Conservation (phyloP, 129 eudicot genomes). For the Escallonia herrerae region DNA sequence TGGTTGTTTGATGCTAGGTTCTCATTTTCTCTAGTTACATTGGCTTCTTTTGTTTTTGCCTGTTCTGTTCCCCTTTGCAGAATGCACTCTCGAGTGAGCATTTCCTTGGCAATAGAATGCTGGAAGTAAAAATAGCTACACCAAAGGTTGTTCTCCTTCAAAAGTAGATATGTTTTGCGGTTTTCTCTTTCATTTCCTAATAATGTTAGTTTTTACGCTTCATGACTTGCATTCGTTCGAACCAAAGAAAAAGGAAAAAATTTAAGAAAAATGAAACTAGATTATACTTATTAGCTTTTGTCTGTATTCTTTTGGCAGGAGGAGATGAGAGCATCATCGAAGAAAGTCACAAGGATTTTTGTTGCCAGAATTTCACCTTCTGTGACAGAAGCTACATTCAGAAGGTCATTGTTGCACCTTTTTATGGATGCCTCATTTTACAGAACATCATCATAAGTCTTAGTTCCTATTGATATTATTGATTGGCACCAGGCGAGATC, state of each 20-base stretch:
- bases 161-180: not conserved
- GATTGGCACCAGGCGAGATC: not conserved
- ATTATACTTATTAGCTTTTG: too few relatives aligned
- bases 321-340: slow-evolving; percentile 49
- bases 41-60: not conserved
- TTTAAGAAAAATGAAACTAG: not conserved
- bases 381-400: slow-evolving; percentile 46
- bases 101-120: slow-evolving; percentile 69
- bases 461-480: too few relatives aligned
- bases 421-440: too few relatives aligned
- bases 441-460: too few relatives aligned
- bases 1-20: not conserved
- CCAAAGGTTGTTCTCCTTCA: slow-evolving; percentile 63
- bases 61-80: slow-evolving; percentile 30
- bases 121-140: slow-evolving; percentile 97
- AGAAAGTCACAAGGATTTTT: slow-evolving; percentile 62
- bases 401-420: slow-evolving; percentile 29
- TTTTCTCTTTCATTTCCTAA: slow-evolving; percentile 1
- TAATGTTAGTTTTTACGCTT: not conserved
- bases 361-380: slow-evolving; percentile 57
- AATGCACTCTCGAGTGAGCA: slow-evolving; percentile 79
- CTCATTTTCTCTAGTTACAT: not conserved
- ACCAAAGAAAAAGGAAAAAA: not conserved
- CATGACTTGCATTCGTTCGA: too few relatives aligned
- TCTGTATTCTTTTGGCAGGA: slow-evolving; percentile 26